Evolutionary conservation across 2,329 filamentous ascomycete genomes (phyloP), one percentile per base, ranked within the genome.

Genomic region (Colletotrichum sojae): DNA sequence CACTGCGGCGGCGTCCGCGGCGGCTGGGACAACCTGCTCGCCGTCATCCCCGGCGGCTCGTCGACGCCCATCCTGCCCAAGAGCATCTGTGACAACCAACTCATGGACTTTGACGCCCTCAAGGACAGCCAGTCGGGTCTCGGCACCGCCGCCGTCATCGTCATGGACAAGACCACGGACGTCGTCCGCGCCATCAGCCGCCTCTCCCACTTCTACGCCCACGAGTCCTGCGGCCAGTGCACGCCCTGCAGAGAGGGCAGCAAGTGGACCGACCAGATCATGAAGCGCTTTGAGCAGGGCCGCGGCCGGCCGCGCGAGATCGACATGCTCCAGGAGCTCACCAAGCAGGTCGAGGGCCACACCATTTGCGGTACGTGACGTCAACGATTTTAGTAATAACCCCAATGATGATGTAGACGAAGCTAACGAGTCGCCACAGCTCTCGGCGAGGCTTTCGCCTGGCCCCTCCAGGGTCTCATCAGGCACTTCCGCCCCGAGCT

Each of bases 241-340:
- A 99, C 96, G 67, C 96, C 96, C n/a, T 99, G 96, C 89, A 93
- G 96, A 80, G 96, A 99, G 85, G 96, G 96, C 73, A 97, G 92
- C 86, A 98, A 97, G 86, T 99, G 96, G 96, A 98, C 95, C 12
- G 93, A 97, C 83, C 95, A 99, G 87, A 98, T 99, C 82, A 98
- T 99, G 96, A 87, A 92, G 82, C 92, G 96, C 66, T 97, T 99
- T 76, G 94, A 97, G 86, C 92, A 93, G 81, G 96, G 96, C 69
- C 90, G 94, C 82, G 96, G 93, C 70, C 91, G 93, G 71, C 90
- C 92, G 82, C 89, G 96, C 71, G 96, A 99, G 84, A 99, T 99
- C 80, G 96, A 99, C 81, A 99, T 99, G 96, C 89, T 99, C 74
- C 96, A 98, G 85, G 96, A 99, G 86, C 85, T 99, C 75, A 99